A percentile compares a stretch with the other conserved stretches of the same genome.
Evolutionary conservation across 2,329 filamentous ascomycete genomes (phyloP).

Genomic region (Alternaria alternata): DNA sequence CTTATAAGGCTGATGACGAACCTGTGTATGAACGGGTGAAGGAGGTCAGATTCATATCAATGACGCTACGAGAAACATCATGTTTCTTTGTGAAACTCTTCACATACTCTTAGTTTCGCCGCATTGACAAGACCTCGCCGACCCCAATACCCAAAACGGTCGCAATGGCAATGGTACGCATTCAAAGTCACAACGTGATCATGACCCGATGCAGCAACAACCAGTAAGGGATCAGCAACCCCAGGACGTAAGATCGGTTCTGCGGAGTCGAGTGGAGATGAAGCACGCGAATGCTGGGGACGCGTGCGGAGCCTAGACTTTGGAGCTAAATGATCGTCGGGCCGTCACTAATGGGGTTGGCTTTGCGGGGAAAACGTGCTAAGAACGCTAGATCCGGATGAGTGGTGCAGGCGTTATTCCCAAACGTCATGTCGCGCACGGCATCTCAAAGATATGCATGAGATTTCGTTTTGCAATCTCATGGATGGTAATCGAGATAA

Average conservation of each 20-base stretch:
- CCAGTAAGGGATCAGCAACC: slow-evolving; percentile 9
- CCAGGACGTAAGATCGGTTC: slow-evolving; percentile 22
- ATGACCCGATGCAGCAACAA: neutral
- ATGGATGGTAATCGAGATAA: neutral
- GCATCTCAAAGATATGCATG: slow-evolving; percentile 4
- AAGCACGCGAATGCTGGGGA: slow-evolving; percentile 26
- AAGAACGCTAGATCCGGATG: slow-evolving; percentile 19
- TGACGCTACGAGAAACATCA: neutral
- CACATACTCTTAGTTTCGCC: neutral
- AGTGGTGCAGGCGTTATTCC: slow-evolving; percentile 20
- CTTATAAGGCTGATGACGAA: neutral
- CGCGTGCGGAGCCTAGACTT: slow-evolving; percentile 33
- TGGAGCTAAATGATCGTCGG: slow-evolving; percentile 30
- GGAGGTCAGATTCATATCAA: neutral
- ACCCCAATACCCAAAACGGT: slow-evolving; percentile 4
- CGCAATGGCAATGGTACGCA: slow-evolving; percentile 7
- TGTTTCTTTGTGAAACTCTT: neutral
- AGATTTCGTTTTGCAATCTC: neutral
- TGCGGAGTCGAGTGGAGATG: slow-evolving; percentile 40
- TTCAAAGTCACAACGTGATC: slow-evolving; percentile 8
- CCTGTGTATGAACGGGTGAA: neutral
- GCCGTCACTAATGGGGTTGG: slow-evolving; percentile 28
- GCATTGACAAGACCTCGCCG: slow-evolving; percentile 5
- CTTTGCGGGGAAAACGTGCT: slow-evolving; percentile 45
- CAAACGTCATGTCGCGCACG: slow-evolving; percentile 26